A percentile compares a stretch with the other conserved stretches of the same genome.
Conservation (phyloP, 148 eudicot genomes). For the Vaccinium myrtillus region DNA sequence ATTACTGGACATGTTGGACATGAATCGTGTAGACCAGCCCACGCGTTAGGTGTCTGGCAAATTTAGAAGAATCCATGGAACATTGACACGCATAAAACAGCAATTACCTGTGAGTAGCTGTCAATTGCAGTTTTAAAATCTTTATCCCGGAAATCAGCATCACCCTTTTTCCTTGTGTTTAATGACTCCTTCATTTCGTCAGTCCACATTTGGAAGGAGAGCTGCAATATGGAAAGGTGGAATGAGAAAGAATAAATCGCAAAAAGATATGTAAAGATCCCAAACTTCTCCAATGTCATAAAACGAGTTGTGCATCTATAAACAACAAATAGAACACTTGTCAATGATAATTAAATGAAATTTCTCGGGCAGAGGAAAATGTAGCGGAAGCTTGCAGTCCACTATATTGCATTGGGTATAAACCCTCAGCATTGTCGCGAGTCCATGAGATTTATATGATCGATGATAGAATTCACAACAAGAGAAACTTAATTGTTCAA, state of each 20-base stretch:
- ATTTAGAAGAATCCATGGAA: background rate
- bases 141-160: slow-evolving; percentile 47
- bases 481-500: background rate
- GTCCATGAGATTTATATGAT: background rate
- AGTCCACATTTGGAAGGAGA: slow-evolving; percentile 75
- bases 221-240: slow-evolving; percentile 33
- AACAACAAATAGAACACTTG: background rate
- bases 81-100: background rate
- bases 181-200: slow-evolving; percentile 62
- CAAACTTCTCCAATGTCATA: background rate
- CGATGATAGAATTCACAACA: background rate
- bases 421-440: background rate
- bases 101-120: slow-evolving; percentile 49
- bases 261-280: background rate
- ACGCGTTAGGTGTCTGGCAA: background rate
- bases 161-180: slow-evolving; percentile 66
- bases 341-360: background rate
- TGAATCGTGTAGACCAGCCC: background rate
- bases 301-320: background rate
- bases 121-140: slow-evolving; percentile 51
- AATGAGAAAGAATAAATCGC: slow-evolving; percentile 6
- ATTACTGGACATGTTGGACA: background rate
- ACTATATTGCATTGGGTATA: background rate
- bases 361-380: background rate
- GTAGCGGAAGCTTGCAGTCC: background rate